These are phyloP conservation scores for Neurospora discreta DNA, from an alignment of 495 filamentous ascomycete species.

Conservation along the genomic window DNA sequence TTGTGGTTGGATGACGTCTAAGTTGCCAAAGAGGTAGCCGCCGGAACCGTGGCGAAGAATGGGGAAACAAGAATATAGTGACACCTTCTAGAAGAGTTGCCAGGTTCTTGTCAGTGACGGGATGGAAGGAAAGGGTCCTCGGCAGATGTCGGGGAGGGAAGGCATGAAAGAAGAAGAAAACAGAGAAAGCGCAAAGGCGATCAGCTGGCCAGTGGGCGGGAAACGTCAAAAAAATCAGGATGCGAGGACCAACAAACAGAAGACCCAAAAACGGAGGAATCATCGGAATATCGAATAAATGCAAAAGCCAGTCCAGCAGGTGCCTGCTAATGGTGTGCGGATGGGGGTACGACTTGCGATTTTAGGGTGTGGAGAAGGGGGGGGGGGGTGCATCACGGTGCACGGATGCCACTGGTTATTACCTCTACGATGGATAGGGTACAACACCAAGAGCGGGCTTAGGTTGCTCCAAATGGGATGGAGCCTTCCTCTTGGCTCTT, in stretches of 20 bases:
- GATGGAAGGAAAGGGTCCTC: not conserved
- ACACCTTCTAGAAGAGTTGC: not conserved
- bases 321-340: not conserved
- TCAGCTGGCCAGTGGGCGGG: not conserved
- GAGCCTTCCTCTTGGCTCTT: not conserved
- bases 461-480: not conserved
- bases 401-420: not conserved
- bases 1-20: slow-evolving; percentile 5
- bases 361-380: not conserved
- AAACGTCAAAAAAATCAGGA: slow-evolving; percentile 18
- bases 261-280: not conserved
- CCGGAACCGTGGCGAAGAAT: slow-evolving; percentile 4
- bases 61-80: not conserved
- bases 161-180: not conserved
- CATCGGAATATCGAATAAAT: not conserved
- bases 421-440: not conserved
- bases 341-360: not conserved
- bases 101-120: not conserved
- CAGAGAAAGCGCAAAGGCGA: not conserved
- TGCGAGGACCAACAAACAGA: slow-evolving; percentile 7
- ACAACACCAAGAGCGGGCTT: not conserved
- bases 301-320: not conserved
- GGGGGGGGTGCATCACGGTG: not conserved
- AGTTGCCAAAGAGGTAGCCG: not conserved
- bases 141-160: not conserved